Conservation (phyloP, 768 basidiomycete genomes). For the Russula abietina region DNA sequence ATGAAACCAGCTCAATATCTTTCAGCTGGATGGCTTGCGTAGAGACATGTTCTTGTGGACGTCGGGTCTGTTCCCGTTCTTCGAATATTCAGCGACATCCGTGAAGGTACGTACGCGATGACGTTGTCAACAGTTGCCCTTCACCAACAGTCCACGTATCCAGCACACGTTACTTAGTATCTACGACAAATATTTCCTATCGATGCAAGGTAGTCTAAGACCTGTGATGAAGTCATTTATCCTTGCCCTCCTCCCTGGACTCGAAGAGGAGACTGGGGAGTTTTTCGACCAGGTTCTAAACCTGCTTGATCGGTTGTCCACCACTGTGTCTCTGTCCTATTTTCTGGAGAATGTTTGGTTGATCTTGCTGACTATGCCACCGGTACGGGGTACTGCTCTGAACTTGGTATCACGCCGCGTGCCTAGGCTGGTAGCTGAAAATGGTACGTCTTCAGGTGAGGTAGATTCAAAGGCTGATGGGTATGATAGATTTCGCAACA, state of each 20-base stretch:
- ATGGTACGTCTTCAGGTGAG: slow-evolving; percentile 45
- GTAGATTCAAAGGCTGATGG: not conserved
- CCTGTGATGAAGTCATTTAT: slow-evolving; percentile 94
- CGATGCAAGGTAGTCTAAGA: slow-evolving; percentile 71
- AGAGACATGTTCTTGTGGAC: slow-evolving; percentile 91
- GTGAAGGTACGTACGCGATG: slow-evolving; percentile 64
- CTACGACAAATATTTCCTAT: slow-evolving; percentile 90
- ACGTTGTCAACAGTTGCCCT: not conserved
- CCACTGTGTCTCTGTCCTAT: slow-evolving; percentile 78
- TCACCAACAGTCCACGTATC: not conserved
- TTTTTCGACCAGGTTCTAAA: slow-evolving; percentile 90
- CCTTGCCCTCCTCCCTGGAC: slow-evolving; percentile 84
- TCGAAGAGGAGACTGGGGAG: slow-evolving; percentile 97
- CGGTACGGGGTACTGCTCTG: slow-evolving; percentile 77
- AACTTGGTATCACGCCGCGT: slow-evolving; percentile 82
- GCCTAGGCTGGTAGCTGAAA: slow-evolving; percentile 60
- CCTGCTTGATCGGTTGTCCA: slow-evolving; percentile 76
- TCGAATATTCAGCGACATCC: slow-evolving; percentile 98
- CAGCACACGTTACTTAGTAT: slow-evolving; percentile 84
- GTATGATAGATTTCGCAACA: slow-evolving; percentile 48
- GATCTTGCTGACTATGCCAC: slow-evolving; percentile 82
- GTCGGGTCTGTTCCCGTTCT: slow-evolving; percentile 95
- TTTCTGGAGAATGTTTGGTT: slow-evolving; percentile 97
- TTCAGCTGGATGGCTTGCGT: slow-evolving; percentile 76
- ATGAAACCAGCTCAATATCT: not conserved